A percentile compares a stretch with the other conserved stretches of the same genome.
Conservation (phyloP, 2,329 filamentous ascomycete species). For the Amylocarpus encephaloides region DNA sequence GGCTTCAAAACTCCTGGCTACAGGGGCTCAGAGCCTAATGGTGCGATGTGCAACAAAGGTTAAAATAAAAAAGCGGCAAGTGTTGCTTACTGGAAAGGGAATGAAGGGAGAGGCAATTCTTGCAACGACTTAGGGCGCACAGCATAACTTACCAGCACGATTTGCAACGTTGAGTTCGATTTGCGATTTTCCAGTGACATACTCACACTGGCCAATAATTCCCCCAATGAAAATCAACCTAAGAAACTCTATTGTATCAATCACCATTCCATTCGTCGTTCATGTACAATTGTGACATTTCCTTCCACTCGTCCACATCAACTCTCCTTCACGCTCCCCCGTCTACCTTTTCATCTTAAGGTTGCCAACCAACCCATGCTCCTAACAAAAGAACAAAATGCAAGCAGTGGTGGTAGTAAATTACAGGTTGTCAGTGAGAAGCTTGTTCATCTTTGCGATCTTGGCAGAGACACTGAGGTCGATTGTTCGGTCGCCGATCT, state of each 20-base stretch:
- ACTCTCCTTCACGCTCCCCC: not conserved
- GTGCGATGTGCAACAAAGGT: too few species aligned
- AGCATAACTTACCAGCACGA: too few species aligned
- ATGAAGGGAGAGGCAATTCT: too few species aligned
- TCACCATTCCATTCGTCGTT: constrained; percentile 5
- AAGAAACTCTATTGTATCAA: constrained; percentile 10
- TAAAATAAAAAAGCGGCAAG: too few species aligned
- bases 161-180: too few species aligned
- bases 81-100: too few species aligned
- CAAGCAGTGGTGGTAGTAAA: constrained; percentile 33
- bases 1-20: too few species aligned
- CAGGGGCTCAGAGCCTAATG: too few species aligned
- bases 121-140: too few species aligned
- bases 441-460: constrained; percentile 99
- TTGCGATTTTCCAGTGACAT: too few species aligned
- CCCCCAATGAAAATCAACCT: not conserved
- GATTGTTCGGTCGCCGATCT: constrained; percentile 96
- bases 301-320: not conserved
- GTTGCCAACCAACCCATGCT: constrained; percentile 27
- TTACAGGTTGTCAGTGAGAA: constrained; percentile 94
- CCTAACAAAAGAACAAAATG: constrained; percentile 23
- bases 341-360: not conserved
- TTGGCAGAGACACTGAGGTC: constrained; percentile 93
- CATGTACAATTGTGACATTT: constrained; percentile 8
- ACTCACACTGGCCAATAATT: too few species aligned